Evolutionary conservation across 108 stramenopile species (phyloP), one percentile per base, ranked within the genome.

Genomic region (Cyclotella kingstonii): DNA sequence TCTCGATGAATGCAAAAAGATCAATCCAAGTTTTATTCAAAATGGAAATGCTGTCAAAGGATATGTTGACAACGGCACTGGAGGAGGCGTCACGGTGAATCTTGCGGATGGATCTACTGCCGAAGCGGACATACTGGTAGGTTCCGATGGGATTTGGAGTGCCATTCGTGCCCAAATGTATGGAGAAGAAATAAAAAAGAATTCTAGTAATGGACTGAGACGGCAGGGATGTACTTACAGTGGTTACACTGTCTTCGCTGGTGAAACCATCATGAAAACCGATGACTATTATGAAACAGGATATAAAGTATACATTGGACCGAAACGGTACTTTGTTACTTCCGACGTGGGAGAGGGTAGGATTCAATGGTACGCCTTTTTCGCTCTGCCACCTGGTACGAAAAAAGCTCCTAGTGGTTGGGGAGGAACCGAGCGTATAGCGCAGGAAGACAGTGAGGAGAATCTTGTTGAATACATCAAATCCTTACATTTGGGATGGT

Each of bases 341-440:
- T 81, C 79, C 10, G 97, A 98, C 83, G 95, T 98, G 10, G 97
- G 97, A 6, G 81, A 87, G 50, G 97, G 97, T 1, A 89, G 97
- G 34, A 81, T 98, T 65, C 97, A 98, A 79, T 98, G 97, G 97
- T 98, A 98, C 63, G 93, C 97, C 31, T 96, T 98, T 76, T 89
- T 96, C 61, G 95, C 93, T n/a, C 76, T 95, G n/a, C 95, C 97
- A 22, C 93, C 97, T 12, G 95, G 95, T 39, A 81, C 89, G 60
- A 96, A 96, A 73, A 86, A 83, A 61, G 93, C 90, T 42, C 87
- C 88, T 14, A 83, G 79, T 43, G 87, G 87, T 23, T 91, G 90
- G 90, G 93, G 86, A 36, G 93, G 89, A 3, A 81, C 84, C 17
- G 69, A 54, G 18, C 70, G 87, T 4, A 76, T 73, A 14, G 86